A percentile compares a stretch with the other conserved stretches of the same genome.
phyloP scores from a whole-genome alignment of 768 basidiomycete species.

The Amanita thiersii region DNA sequence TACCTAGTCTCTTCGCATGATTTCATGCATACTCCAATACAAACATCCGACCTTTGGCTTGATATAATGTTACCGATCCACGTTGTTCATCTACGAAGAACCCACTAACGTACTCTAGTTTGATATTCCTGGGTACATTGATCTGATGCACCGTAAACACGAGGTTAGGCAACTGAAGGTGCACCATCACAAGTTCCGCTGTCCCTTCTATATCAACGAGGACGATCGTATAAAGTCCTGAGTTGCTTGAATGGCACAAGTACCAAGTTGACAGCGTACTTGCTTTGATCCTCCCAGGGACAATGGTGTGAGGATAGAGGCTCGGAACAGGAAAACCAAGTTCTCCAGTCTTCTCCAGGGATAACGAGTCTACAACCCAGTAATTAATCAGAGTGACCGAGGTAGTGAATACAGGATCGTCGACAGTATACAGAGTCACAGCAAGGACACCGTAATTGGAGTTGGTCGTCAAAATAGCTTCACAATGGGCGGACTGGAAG shows the following conservation, averaged over 20 bases:
- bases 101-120: constrained; percentile 13
- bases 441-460: constrained; percentile 3
- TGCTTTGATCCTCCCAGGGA: constrained; percentile 2
- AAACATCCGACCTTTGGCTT: constrained; percentile 14
- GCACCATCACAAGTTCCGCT: not conserved
- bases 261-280: not conserved
- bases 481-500: not conserved
- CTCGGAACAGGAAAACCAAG: constrained; percentile 1
- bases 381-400: constrained; percentile 1
- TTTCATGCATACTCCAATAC: constrained; percentile 16
- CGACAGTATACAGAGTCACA: constrained; percentile 1
- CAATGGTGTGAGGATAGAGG: not conserved
- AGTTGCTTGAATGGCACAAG: constrained; percentile 3
- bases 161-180: constrained; percentile 1
- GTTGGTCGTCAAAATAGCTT: constrained; percentile 5
- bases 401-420: not conserved
- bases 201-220: not conserved
- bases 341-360: not conserved
- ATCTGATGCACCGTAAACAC: constrained; percentile 12
- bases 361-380: constrained; percentile 5
- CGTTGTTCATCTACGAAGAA: constrained; percentile 19
- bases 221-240: constrained; percentile 1
- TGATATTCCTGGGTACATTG: constrained; percentile 14
- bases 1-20: constrained; percentile 1
- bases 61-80: constrained; percentile 17